phyloP scores from a whole-genome alignment of 2,329 filamentous ascomycete genomes.

The Metarhizium brunneum region DNA sequence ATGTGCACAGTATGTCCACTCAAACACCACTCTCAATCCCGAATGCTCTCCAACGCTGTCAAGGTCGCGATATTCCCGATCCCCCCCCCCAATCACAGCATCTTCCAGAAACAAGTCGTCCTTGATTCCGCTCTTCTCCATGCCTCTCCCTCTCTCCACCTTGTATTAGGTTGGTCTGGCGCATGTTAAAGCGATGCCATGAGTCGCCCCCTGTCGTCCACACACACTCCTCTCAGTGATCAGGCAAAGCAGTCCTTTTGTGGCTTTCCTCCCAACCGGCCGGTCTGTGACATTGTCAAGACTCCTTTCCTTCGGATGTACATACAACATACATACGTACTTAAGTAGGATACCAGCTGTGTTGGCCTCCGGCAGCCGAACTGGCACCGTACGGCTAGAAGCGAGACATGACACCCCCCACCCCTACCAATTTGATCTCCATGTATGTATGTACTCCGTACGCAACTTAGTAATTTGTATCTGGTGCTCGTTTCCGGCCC shows the following conservation, averaged over 20 bases:
- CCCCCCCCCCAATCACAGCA: conserved; percentile 4
- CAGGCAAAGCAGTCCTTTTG: background rate
- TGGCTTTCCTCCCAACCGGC: background rate
- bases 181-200: background rate
- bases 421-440: background rate
- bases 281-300: background rate
- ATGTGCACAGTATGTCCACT: conserved; percentile 2
- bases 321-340: no score
- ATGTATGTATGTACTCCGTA: background rate
- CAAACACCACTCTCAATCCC: background rate
- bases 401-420: conserved; percentile 12
- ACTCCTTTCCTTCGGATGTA: background rate
- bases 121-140: background rate
- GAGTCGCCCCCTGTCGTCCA: conserved; percentile 4
- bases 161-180: background rate
- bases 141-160: background rate
- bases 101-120: background rate
- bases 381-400: conserved; percentile 11
- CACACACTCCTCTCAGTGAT: background rate
- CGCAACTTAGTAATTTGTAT: background rate
- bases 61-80: background rate
- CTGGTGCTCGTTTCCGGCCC: conserved; percentile 9
- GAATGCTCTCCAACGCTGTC: background rate
- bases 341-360: background rate
- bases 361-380: conserved; percentile 9